Conservation (phyloP, 129 eudicot species). For the Flaveria trinervia region DNA sequence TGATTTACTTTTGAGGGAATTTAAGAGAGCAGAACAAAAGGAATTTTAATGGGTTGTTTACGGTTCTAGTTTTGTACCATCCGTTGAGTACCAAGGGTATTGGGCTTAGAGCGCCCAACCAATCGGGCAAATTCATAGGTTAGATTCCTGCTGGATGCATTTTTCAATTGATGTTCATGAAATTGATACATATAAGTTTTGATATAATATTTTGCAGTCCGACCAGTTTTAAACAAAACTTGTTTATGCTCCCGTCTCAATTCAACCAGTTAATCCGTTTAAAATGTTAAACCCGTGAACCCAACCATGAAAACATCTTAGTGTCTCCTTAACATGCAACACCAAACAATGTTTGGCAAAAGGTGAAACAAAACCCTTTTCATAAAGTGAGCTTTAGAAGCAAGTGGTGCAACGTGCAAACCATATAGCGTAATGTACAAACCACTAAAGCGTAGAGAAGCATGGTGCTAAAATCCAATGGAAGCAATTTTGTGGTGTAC, state of each 20-base stretch:
- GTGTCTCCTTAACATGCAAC: conserved; percentile 34
- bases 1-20: too few species aligned
- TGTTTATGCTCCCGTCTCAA: background rate
- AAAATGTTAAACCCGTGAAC: background rate
- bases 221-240: background rate
- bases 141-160: too few species aligned
- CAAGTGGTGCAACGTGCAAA: conserved; percentile 9
- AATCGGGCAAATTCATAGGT: too few species aligned
- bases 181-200: too few species aligned
- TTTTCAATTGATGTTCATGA: too few species aligned
- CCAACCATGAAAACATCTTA: background rate
- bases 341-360: conserved; percentile 25
- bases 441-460: conserved; percentile 24
- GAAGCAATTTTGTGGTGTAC: conserved; percentile 24
- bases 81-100: too few species aligned
- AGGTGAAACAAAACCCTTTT: conserved; percentile 32
- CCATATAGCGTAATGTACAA: conserved; percentile 26
- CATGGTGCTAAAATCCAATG: conserved; percentile 1
- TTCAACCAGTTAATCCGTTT: background rate
- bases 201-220: too few species aligned
- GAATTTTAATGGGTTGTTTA: too few species aligned
- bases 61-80: too few species aligned
- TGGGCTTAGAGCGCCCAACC: too few species aligned
- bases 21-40: too few species aligned
- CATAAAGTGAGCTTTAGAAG: conserved; percentile 16